phyloP scores from a whole-genome alignment of 352 stramenopile species.

The Elongisporangium prolatum region DNA sequence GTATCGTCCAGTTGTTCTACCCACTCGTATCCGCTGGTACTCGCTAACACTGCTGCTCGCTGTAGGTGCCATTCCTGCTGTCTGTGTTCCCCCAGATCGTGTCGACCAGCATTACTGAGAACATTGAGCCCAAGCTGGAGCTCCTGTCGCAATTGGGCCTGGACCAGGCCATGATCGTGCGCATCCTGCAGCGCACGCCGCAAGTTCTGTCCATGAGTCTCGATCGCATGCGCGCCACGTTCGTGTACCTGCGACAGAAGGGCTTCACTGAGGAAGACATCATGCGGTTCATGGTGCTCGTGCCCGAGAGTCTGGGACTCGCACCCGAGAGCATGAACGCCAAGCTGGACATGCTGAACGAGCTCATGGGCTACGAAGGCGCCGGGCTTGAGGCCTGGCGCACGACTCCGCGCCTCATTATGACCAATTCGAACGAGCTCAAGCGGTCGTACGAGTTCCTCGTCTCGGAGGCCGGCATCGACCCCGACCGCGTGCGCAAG shows the following conservation, averaged over 20 bases:
- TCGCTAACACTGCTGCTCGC: background rate
- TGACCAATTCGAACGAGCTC: constrained; percentile 42
- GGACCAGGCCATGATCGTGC: constrained; percentile 24
- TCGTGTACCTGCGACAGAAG: constrained; percentile 20
- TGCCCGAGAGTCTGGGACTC: constrained; percentile 38
- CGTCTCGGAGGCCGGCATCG: constrained; percentile 22
- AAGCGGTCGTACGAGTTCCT: constrained; percentile 34
- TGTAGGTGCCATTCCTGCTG: constrained; percentile 53
- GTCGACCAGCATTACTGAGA: constrained; percentile 24
- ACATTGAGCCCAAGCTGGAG: constrained; percentile 39
- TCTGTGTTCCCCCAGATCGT: constrained; percentile 36
- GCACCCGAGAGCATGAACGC: constrained; percentile 27
- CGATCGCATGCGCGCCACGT: constrained; percentile 27
- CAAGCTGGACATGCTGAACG: constrained; percentile 35
- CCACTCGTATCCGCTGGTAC: background rate
- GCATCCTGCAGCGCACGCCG: constrained; percentile 33
- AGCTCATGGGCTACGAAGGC: constrained; percentile 28
- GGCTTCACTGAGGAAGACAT: constrained; percentile 28
- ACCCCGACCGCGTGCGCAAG: constrained; percentile 20
- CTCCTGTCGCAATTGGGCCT: constrained; percentile 30
- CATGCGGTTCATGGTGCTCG: constrained; percentile 21
- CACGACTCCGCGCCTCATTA: constrained; percentile 34
- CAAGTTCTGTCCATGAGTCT: constrained; percentile 34
- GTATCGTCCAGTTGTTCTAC: background rate
- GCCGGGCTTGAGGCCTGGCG: constrained; percentile 15